Conservation (phyloP, 139 green algal genomes). For the Desmodesmus armatus region DNA sequence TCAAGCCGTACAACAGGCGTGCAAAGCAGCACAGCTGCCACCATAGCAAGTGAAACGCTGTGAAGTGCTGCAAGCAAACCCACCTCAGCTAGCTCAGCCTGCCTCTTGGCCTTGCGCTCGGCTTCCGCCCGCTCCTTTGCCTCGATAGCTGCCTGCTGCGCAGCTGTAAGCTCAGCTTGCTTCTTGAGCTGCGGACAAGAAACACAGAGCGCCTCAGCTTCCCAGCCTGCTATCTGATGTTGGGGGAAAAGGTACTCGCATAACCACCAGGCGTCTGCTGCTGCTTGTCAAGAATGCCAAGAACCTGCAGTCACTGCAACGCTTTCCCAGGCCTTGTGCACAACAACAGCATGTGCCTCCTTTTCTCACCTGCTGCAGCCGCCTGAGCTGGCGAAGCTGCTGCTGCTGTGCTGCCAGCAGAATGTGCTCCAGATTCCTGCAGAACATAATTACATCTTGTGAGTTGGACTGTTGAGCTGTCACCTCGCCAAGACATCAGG, state of each 20-base stretch:
- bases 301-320: too few relatives aligned
- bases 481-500: too few relatives aligned
- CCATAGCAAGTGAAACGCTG: background rate
- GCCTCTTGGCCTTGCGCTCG: constrained; percentile 10
- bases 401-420: constrained; percentile 43
- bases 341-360: too few relatives aligned
- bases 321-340: too few relatives aligned
- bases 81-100: constrained; percentile 16
- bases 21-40: background rate
- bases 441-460: background rate
- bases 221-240: background rate
- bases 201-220: background rate
- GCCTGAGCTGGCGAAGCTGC: constrained; percentile 41
- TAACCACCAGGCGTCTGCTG: too few relatives aligned
- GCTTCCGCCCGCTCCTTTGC: constrained; percentile 47
- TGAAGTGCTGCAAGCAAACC: background rate
- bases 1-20: too few relatives aligned
- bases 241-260: background rate
- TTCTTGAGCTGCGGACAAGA: constrained; percentile 48
- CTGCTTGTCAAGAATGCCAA: too few relatives aligned
- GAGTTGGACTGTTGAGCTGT: background rate
- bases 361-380: constrained; percentile 35
- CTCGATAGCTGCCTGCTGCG: constrained; percentile 20
- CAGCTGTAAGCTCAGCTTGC: constrained; percentile 48
- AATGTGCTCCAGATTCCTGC: constrained; percentile 44